Percentiles rank a stretch among this genome's conserved stretches.
phyloP scores from a whole-genome alignment of 345 rosid genomes.

The Microthlaspi erraticum region DNA sequence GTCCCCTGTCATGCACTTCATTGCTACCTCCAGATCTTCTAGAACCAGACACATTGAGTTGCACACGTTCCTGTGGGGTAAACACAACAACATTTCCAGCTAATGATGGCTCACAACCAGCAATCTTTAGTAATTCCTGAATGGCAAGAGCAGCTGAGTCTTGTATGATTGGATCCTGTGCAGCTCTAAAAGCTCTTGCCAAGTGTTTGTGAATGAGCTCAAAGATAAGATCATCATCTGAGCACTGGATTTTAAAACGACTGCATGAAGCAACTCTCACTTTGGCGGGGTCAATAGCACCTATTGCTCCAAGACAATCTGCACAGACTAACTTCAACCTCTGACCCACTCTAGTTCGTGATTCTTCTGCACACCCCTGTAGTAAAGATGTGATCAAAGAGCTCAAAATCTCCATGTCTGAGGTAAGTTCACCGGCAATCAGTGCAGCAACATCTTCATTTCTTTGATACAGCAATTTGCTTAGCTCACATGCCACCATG shows the following conservation, averaged over 20 bases:
- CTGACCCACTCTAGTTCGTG: slow-evolving; percentile 90
- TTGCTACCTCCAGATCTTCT: slow-evolving; percentile 46
- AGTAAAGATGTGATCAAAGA: slow-evolving; percentile 82
- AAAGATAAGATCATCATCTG: slow-evolving; percentile 98
- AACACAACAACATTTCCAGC: slow-evolving; percentile 68
- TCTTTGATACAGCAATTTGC: slow-evolving; percentile 74
- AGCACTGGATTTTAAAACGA: slow-evolving; percentile 94
- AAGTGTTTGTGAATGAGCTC: slow-evolving; percentile 92
- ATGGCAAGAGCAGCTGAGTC: slow-evolving; percentile 99
- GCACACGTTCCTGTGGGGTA: slow-evolving; percentile 46
- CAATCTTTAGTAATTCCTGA: slow-evolving; percentile 93
- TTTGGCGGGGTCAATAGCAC: slow-evolving; percentile 99
- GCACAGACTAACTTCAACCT: slow-evolving; percentile 89
- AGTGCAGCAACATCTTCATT: slow-evolving; percentile 76
- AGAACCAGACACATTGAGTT: slow-evolving; percentile 39
- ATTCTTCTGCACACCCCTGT: slow-evolving; percentile 97
- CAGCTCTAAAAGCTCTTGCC: slow-evolving; percentile 98
- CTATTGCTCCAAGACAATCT: slow-evolving; percentile 92
- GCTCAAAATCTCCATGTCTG: slow-evolving; percentile 85
- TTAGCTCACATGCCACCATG: slow-evolving; percentile 94
- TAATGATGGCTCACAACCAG: slow-evolving; percentile 95
- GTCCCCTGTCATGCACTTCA: slow-evolving; percentile 74
- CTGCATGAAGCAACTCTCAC: slow-evolving; percentile 69
- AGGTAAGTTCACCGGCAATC: slow-evolving; percentile 71
- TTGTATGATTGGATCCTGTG: slow-evolving; percentile 88